Evolutionary conservation across 495 filamentous ascomycete genomes (phyloP).

Genomic region (Cenococcum geophilum): DNA sequence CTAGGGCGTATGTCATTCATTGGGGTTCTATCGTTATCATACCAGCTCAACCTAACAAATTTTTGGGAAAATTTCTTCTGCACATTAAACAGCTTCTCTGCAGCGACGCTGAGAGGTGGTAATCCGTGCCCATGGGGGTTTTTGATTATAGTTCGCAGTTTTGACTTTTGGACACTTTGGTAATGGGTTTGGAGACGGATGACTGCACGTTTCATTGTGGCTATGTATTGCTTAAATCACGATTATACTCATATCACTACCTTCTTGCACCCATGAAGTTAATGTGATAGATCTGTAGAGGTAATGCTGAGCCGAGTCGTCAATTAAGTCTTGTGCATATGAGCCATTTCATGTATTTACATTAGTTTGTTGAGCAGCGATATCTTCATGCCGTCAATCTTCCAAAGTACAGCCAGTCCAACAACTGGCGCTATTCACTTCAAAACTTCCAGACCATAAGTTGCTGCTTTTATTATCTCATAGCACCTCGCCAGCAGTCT

Average conservation of each 20-base stretch:
- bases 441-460: neutral
- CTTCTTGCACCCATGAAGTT: neutral
- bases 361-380: neutral
- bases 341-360: neutral
- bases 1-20: neutral
- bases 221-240: neutral
- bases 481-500: slow-evolving; percentile 14
- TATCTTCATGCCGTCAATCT: neutral
- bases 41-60: neutral
- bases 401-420: too few relatives aligned
- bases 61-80: neutral
- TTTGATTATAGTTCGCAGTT: neutral
- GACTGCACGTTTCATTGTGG: neutral
- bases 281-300: neutral
- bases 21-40: neutral
- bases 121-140: neutral
- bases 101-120: neutral
- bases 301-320: neutral
- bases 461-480: neutral
- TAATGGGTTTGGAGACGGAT: neutral
- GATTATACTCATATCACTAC: neutral
- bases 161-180: neutral
- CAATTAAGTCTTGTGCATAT: neutral
- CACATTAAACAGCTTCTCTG: neutral
- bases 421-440: neutral